Evolutionary conservation across 495 filamentous ascomycete genomes (phyloP), one percentile per base, ranked within the genome.

Genomic region (Aspergillus cavernicola): DNA sequence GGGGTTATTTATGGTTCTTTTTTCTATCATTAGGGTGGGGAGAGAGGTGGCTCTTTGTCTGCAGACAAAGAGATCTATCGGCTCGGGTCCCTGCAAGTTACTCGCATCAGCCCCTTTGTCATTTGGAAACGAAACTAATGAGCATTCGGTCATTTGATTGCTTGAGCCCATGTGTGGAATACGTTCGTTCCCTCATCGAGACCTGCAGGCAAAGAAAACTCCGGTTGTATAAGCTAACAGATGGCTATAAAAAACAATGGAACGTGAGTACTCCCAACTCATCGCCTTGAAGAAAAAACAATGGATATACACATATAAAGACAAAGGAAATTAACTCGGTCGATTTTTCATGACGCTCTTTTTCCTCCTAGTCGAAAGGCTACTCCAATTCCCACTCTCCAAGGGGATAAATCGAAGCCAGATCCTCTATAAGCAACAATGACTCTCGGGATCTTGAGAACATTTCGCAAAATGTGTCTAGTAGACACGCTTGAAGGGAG

Each of bases 401-500:
- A 24, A 44, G 28, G 32, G 44, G 28, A 39, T 26, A 54, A 23
- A 39, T 24, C 33, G 15, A 47, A 33, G 31, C 45, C 33, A 19
- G 18, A 39, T 41, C 35, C 51, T 32, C 32, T 47, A 54, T 47
- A 23, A 41, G 52, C 41, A n/a, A n/a, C n/a, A 47, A n/a, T 26
- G 35, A 53, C 31, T 15, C 29, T 16, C 13, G 43, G 31, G 32
- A 18, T 53, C 50, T 39, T 31, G 33, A 29, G 10, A 22, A 32
- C 29, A 52, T 18, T 23, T 45, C 28, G 22, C 41, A 47, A 41
- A 41, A 47, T 12, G 53, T 26, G 37, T 24, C 62, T 87, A 89
- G 74, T 91, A 91, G 53, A 81, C 79, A 80, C 87, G 84, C 83
- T 90, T 89, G 80, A 92, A 90, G 23, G 89, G 89, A 56, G 88